These are phyloP conservation scores for Penicillium canescens DNA, from an alignment of 495 filamentous ascomycete species.

Conservation along the genomic window DNA sequence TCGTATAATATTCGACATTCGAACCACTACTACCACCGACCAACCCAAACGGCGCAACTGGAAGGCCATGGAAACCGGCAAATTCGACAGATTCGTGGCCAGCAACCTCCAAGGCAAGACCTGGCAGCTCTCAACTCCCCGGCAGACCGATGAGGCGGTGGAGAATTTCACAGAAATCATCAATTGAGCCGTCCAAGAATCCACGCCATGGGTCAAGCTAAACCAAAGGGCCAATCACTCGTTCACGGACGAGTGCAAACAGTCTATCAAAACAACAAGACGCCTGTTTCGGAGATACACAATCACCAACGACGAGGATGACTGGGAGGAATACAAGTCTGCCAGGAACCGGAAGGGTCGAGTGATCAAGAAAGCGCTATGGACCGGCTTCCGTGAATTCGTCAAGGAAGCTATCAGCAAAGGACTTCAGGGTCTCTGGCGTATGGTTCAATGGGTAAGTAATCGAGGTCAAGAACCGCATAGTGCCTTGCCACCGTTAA, in stretches of 20 bases:
- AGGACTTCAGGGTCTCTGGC: conserved; percentile 10
- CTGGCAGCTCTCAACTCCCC: no score
- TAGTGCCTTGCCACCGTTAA: conserved; percentile 4
- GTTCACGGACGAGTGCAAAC: conserved; percentile 10
- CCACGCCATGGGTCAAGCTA: conserved; percentile 8
- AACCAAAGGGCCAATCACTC: conserved; percentile 7
- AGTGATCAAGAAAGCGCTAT: conserved; percentile 1
- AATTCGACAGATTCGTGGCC: background rate
- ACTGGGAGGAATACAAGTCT: background rate
- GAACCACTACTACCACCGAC: background rate
- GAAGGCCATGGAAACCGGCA: conserved; percentile 13
- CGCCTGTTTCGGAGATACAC: background rate
- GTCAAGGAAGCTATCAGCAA: background rate
- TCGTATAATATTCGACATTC: background rate
- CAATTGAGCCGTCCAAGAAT: background rate
- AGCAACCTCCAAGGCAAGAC: no score
- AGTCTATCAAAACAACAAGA: no score
- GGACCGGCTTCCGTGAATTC: background rate
- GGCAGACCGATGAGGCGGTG: background rate
- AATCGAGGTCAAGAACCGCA: background rate
- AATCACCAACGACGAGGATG: background rate
- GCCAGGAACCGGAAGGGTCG: background rate
- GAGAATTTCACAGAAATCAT: background rate
- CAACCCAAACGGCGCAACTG: conserved; percentile 1
- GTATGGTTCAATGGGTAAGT: conserved; percentile 13